phyloP scores from a whole-genome alignment of 352 stramenopile species.

The Phytophthora pluvialis region DNA sequence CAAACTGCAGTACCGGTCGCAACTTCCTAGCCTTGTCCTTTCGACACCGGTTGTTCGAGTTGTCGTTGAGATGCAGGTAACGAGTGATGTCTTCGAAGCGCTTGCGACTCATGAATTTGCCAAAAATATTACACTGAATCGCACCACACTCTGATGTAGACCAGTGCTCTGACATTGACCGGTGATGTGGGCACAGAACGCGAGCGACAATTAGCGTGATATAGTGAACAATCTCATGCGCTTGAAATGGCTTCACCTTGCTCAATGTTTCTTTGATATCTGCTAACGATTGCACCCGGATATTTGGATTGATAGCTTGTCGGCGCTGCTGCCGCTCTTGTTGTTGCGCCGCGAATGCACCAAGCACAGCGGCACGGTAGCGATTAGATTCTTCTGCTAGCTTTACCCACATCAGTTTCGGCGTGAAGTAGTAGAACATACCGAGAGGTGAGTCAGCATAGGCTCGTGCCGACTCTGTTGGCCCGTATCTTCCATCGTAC shows the following conservation, averaged over 20 bases:
- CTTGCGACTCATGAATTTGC: constrained; percentile 19
- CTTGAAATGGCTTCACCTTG: constrained; percentile 9
- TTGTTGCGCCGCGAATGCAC: not conserved
- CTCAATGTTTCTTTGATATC: constrained; percentile 1
- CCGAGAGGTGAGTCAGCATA: constrained; percentile 5
- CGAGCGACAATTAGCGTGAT: constrained; percentile 10
- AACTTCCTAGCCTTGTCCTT: constrained; percentile 21
- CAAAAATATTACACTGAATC: constrained; percentile 11
- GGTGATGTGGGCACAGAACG: not conserved
- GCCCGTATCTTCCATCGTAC: not conserved
- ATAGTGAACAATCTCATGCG: constrained; percentile 15
- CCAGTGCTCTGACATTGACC: constrained; percentile 5
- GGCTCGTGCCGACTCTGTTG: constrained; percentile 3
- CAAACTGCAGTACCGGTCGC: not conserved
- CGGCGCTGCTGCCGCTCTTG: not conserved
- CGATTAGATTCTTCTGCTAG: constrained; percentile 6
- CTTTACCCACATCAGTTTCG: constrained; percentile 10
- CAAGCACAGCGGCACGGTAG: not conserved
- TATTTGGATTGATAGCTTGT: constrained; percentile 3
- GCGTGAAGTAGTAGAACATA: constrained; percentile 15
- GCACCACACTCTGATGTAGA: constrained; percentile 2
- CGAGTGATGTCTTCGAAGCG: constrained; percentile 20
- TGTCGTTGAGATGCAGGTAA: constrained; percentile 22
- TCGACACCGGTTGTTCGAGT: constrained; percentile 1
- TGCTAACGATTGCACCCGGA: not conserved